Conservation (phyloP, 345 rosid species). For the Syzygium jambos region DNA sequence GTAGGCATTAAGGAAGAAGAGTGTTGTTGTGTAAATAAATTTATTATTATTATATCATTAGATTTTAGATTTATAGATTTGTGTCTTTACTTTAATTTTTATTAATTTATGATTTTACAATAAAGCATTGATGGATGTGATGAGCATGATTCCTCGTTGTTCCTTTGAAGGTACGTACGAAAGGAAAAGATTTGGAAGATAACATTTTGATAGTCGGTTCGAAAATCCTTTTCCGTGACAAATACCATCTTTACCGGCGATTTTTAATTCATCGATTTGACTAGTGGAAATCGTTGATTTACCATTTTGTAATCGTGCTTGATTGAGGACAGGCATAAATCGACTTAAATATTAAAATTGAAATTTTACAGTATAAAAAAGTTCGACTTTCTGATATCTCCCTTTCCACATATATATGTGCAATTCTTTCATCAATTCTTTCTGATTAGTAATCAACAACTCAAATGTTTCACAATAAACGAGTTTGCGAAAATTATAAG, state of each 20-base stretch:
- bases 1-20: not conserved
- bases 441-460: not conserved
- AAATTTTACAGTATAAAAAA: not conserved
- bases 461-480: not conserved
- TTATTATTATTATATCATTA: not conserved
- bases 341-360: no score
- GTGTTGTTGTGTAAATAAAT: not conserved
- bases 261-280: no score
- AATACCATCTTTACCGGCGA: no score
- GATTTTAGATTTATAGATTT: not conserved
- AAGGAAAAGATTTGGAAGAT: not conserved
- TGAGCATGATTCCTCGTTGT: not conserved
- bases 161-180: not conserved
- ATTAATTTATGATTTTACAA: not conserved
- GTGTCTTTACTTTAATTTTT: not conserved
- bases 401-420: not conserved
- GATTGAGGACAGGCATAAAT: not conserved
- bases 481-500: not conserved
- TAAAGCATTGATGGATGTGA: not conserved
- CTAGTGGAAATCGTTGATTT: no score
- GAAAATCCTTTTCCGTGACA: rapidly evolving
- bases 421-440: not conserved
- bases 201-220: not conserved
- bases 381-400: not conserved
- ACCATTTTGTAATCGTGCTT: not conserved